Conservation (phyloP, 495 filamentous ascomycete genomes). For the Sordaria brevicollis region DNA sequence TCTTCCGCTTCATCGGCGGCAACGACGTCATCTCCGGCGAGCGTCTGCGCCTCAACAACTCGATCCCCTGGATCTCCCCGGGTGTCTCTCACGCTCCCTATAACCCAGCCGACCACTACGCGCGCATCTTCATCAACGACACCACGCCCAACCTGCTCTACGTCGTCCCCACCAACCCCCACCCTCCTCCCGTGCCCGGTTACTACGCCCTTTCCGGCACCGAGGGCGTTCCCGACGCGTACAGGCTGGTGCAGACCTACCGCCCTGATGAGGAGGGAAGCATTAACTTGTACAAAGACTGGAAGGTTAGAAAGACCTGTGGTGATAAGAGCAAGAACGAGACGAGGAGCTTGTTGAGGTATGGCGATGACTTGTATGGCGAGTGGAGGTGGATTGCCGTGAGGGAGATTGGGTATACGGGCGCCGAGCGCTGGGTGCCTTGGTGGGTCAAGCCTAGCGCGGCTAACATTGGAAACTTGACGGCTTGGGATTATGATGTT, state of each 20-base stretch:
- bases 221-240: slow-evolving; percentile 10
- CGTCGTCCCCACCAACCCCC: slow-evolving; percentile 14
- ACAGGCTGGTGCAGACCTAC: slow-evolving; percentile 8
- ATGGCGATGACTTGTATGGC: not conserved
- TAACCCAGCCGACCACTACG: slow-evolving; percentile 12
- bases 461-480: slow-evolving; percentile 3
- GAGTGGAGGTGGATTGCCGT: slow-evolving; percentile 12
- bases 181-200: slow-evolving; percentile 16
- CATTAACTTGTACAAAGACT: slow-evolving; percentile 1
- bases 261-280: slow-evolving; percentile 1
- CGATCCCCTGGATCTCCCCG: slow-evolving; percentile 2
- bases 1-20: slow-evolving; percentile 10
- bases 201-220: slow-evolving; percentile 11
- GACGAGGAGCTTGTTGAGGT: not conserved
- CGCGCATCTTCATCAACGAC: slow-evolving; percentile 3
- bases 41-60: slow-evolving; percentile 13
- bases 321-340: not conserved
- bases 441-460: slow-evolving; percentile 8
- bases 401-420: slow-evolving; percentile 3
- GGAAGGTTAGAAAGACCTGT: not conserved
- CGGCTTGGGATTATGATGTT: slow-evolving; percentile 4
- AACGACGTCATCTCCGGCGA: slow-evolving; percentile 5
- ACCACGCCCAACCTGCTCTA: not conserved
- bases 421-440: not conserved
- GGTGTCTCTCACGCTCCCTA: slow-evolving; percentile 8